Evolutionary conservation across 148 eudicot genomes (phyloP).

Genomic region (Fallopia convolvulus): DNA sequence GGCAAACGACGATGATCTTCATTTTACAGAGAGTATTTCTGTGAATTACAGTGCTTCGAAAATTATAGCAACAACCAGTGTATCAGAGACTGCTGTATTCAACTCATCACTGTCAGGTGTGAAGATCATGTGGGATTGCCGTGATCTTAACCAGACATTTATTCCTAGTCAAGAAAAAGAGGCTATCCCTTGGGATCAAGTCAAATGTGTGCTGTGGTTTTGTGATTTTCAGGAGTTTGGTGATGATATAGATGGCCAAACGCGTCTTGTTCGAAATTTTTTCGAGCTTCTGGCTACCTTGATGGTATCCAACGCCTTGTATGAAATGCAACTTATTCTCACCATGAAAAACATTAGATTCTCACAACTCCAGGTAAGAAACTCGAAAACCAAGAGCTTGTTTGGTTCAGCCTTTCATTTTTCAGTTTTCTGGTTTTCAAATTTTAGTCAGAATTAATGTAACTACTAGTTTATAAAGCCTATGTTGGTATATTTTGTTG

Average conservation of each 20-base stretch:
- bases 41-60: conserved; percentile 40
- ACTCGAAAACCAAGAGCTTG: neutral
- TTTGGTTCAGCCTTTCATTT: no score
- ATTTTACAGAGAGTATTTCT: conserved; percentile 44
- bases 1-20: conserved; percentile 57
- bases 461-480: no score
- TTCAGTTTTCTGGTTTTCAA: no score
- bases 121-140: conserved; percentile 39
- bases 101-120: conserved; percentile 37
- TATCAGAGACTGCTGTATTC: conserved; percentile 21
- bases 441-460: no score
- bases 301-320: conserved; percentile 42
- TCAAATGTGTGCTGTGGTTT: conserved; percentile 69
- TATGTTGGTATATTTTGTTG: no score
- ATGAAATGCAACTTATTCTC: conserved; percentile 44
- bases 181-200: conserved; percentile 54
- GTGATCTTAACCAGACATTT: conserved; percentile 42
- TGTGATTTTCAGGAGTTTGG: conserved; percentile 32
- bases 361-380: conserved; percentile 72
- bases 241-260: conserved; percentile 45
- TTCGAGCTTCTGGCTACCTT: conserved; percentile 55
- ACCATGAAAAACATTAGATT: conserved; percentile 78
- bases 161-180: conserved; percentile 26
- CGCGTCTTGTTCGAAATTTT: conserved; percentile 36
- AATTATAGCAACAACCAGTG: conserved; percentile 56